Evolutionary conservation across 805 yeast species (phyloP).

Genomic region (Lachancea mirantina): DNA sequence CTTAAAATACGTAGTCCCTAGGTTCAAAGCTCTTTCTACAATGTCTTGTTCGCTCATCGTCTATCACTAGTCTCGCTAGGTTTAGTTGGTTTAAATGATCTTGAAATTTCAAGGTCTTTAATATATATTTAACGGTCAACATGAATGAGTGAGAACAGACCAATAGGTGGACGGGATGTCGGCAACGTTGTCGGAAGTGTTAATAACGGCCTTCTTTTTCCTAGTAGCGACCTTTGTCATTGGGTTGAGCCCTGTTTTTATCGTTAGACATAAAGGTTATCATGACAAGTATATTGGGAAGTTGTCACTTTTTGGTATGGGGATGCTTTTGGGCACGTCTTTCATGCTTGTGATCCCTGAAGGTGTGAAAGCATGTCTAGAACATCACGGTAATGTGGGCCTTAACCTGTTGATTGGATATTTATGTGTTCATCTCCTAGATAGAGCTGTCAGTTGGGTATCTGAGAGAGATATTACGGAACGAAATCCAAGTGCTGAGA

Average conservation of each 20-base stretch:
- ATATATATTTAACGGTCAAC: not conserved
- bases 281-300: conserved; percentile 25
- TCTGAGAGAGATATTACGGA: conserved; percentile 1
- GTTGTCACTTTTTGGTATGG: conserved; percentile 46
- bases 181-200: conserved; percentile 2
- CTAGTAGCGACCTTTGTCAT: conserved; percentile 23
- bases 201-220: conserved; percentile 14
- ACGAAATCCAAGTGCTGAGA: conserved; percentile 7
- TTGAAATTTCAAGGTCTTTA: not conserved
- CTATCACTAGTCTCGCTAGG: not conserved
- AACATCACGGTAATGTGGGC: conserved; percentile 36
- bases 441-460: conserved; percentile 26
- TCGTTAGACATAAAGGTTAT: conserved; percentile 11
- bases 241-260: conserved; percentile 25
- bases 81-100: not conserved
- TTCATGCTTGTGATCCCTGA: conserved; percentile 52
- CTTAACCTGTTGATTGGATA: conserved; percentile 44
- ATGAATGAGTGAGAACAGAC: not conserved
- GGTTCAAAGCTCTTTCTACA: conserved; percentile 22
- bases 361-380: conserved; percentile 39
- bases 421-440: conserved; percentile 40
- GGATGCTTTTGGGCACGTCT: conserved; percentile 49
- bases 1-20: conserved; percentile 24
- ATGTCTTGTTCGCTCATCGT: conserved; percentile 14
- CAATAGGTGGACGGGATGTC: conserved; percentile 1